Evolutionary conservation across 2,329 filamentous ascomycete genomes (phyloP).

Genomic region (Monosporascus sp.): DNA sequence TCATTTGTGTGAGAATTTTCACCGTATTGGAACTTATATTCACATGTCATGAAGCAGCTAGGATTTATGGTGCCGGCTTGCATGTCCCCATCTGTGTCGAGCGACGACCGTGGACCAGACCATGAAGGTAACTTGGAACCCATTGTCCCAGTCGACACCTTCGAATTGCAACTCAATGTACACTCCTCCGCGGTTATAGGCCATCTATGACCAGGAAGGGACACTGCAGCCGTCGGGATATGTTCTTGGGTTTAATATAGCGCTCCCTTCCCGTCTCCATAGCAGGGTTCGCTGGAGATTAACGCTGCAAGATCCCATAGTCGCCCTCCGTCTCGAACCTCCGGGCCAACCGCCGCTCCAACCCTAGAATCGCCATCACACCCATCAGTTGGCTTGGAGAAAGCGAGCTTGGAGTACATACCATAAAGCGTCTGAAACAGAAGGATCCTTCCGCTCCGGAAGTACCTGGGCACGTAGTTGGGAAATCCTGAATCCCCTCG

Average conservation of each 20-base stretch:
- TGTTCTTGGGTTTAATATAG: neutral
- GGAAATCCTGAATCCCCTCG: slow-evolving; percentile 13
- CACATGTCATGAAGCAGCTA: neutral
- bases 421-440: slow-evolving; percentile 12
- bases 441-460: slow-evolving; percentile 9
- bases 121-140: neutral
- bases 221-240: slow-evolving; percentile 1
- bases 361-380: slow-evolving; percentile 10
- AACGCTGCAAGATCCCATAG: slow-evolving; percentile 8
- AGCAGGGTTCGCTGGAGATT: slow-evolving; percentile 4
- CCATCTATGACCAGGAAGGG: slow-evolving; percentile 10
- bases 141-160: slow-evolving; percentile 2
- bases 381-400: slow-evolving; percentile 8
- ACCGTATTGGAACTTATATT: neutral
- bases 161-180: slow-evolving; percentile 3
- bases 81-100: neutral
- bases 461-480: slow-evolving; percentile 9
- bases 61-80: slow-evolving; percentile 1
- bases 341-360: slow-evolving; percentile 8
- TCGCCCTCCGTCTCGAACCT: slow-evolving; percentile 6
- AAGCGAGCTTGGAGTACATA: slow-evolving; percentile 11
- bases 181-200: slow-evolving; percentile 3
- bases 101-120: neutral
- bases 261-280: slow-evolving; percentile 3
- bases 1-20: neutral